A percentile compares a stretch with the other conserved stretches of the same genome.
These are phyloP conservation scores for Leishmania lainsoni DNA, from an alignment of 208 protist genomes.

Conservation along the genomic window DNA sequence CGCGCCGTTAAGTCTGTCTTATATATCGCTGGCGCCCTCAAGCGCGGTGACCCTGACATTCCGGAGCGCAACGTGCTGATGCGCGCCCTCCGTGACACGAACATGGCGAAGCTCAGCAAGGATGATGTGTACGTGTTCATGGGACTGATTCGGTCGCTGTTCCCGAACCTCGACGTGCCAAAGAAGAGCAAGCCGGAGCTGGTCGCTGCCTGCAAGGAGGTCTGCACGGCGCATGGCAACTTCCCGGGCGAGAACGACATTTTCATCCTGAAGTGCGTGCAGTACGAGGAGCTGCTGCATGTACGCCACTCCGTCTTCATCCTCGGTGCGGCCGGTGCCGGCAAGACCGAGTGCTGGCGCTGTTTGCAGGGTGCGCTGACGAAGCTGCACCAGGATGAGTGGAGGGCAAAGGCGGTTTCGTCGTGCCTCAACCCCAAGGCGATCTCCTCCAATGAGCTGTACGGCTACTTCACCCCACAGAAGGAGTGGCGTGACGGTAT, in stretches of 20 bases:
- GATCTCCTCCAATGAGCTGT: slow-evolving; percentile 98
- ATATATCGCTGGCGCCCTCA: slow-evolving; percentile 96
- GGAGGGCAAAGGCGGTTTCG: slow-evolving; percentile 92
- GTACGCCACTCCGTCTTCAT: slow-evolving; percentile 99
- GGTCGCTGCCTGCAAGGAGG: slow-evolving; percentile 89
- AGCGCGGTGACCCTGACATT: slow-evolving; percentile 94
- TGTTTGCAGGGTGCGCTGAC: slow-evolving; percentile 94
- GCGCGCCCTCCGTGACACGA: slow-evolving; percentile 97
- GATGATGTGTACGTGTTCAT: slow-evolving; percentile 98
- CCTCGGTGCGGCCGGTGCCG: slow-evolving; percentile 95
- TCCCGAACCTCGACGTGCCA: slow-evolving; percentile 96
- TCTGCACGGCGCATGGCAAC: slow-evolving; percentile 90
- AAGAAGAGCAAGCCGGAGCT: slow-evolving; percentile 95
- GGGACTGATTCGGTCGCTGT: slow-evolving; percentile 97
- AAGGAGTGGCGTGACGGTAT: slow-evolving; percentile 98
- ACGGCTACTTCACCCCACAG: slow-evolving; percentile 97
- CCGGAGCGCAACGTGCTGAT: slow-evolving; percentile 97
- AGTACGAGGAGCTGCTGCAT: slow-evolving; percentile 98
- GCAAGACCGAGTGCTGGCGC: slow-evolving; percentile 97
- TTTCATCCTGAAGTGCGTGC: slow-evolving; percentile 98
- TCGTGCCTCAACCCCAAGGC: slow-evolving; percentile 98
- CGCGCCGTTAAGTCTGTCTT: slow-evolving; percentile 98
- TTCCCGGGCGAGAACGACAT: slow-evolving; percentile 97
- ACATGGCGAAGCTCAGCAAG: slow-evolving; percentile 98
- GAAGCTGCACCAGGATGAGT: slow-evolving; percentile 88